Evolutionary conservation across 768 basidiomycete species (phyloP).

Genomic region (Lentinula sp.): DNA sequence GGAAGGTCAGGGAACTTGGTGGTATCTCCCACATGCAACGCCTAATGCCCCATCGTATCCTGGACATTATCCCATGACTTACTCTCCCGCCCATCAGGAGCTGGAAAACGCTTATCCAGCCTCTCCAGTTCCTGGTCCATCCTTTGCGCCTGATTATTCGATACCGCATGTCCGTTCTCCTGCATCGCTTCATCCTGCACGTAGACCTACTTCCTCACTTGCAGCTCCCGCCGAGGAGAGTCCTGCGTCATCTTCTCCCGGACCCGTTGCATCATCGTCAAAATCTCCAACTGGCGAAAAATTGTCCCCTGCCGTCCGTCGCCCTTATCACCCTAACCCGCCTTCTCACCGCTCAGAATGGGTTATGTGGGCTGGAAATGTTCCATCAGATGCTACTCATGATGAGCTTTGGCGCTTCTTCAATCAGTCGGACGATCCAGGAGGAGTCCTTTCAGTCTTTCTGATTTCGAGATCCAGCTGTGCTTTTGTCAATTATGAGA

Average conservation of each 20-base stretch:
- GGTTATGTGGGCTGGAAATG: conserved; percentile 97
- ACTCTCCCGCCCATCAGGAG: conserved; percentile 19
- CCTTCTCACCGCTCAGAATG: conserved; percentile 77
- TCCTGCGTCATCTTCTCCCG: conserved; percentile 1
- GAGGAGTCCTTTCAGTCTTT: conserved; percentile 80
- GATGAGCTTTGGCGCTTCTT: conserved; percentile 89
- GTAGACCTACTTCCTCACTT: conserved; percentile 5
- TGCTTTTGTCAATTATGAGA: conserved; percentile 86
- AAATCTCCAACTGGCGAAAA: conserved; percentile 15
- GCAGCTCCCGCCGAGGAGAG: neutral
- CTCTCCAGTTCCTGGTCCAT: conserved; percentile 14
- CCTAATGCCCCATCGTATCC: conserved; percentile 22
- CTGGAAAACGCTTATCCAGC: conserved; percentile 15
- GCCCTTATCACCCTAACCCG: conserved; percentile 63
- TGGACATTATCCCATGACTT: conserved; percentile 22
- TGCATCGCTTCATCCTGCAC: neutral
- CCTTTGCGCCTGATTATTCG: conserved; percentile 13
- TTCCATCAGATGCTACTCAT: conserved; percentile 75
- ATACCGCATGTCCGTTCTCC: conserved; percentile 4
- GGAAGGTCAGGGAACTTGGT: conserved; percentile 49
- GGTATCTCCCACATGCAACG: conserved; percentile 35
- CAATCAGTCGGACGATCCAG: conserved; percentile 27
- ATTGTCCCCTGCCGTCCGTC: conserved; percentile 28
- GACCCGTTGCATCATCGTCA: neutral
- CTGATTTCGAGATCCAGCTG: conserved; percentile 93